Evolutionary conservation across 805 yeast species (phyloP).

Genomic region (Blastobotrys peoriensis): DNA sequence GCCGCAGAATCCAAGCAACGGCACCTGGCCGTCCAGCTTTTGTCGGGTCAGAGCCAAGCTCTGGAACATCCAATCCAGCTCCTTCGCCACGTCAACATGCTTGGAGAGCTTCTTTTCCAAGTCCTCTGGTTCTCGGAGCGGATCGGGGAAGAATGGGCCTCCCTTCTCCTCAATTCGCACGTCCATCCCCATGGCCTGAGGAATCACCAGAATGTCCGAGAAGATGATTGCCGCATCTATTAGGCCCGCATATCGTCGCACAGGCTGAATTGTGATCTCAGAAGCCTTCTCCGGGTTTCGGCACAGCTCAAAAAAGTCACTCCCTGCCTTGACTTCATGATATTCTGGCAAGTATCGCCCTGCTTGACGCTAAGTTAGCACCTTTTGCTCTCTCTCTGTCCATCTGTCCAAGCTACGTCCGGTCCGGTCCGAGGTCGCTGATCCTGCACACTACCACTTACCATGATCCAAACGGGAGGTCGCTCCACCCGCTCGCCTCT

Average conservation of each 20-base stretch:
- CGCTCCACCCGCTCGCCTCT: slow-evolving; percentile 85
- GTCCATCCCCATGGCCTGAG: slow-evolving; percentile 96
- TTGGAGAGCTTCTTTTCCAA: slow-evolving; percentile 41
- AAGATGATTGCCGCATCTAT: slow-evolving; percentile 96
- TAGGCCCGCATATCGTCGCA: slow-evolving; percentile 80
- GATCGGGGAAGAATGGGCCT: slow-evolving; percentile 90
- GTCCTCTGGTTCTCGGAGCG: slow-evolving; percentile 71
- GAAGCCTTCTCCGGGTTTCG: slow-evolving; percentile 91
- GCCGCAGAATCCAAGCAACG: slow-evolving; percentile 91
- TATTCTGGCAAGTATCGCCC: slow-evolving; percentile 79
- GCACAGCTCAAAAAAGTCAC: slow-evolving; percentile 94
- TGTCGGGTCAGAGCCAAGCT: slow-evolving; percentile 88
- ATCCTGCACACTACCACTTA: slow-evolving; percentile 26
- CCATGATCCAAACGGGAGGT: slow-evolving; percentile 97
- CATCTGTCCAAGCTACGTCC: no score
- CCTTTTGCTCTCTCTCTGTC: background rate
- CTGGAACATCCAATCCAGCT: slow-evolving; percentile 89
- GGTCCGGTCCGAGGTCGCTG: no score
- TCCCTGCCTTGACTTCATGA: slow-evolving; percentile 75
- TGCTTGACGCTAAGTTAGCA: slow-evolving; percentile 67
- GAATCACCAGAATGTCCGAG: slow-evolving; percentile 90
- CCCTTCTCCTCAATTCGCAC: slow-evolving; percentile 91
- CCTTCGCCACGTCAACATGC: slow-evolving; percentile 62
- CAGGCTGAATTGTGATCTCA: slow-evolving; percentile 91
- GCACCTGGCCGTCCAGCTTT: slow-evolving; percentile 84